Conservation (phyloP, 2,329 filamentous ascomycete species). For the Monosporascus ibericus region DNA sequence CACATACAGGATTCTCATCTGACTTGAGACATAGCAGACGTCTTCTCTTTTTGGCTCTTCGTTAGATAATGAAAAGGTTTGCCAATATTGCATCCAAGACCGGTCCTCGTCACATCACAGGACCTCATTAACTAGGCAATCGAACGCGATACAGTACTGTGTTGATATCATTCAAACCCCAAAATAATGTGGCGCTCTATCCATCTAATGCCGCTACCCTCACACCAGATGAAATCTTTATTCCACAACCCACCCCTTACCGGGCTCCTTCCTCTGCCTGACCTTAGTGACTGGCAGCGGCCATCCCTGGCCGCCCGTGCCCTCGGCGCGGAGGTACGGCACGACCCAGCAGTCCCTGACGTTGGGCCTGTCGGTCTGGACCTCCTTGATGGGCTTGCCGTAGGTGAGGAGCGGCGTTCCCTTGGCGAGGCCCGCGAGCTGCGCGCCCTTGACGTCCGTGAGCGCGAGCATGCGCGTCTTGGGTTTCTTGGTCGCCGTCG, state of each 20-base stretch:
- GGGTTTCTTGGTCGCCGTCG: conserved; percentile 44
- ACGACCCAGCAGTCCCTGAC: conserved; percentile 77
- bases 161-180: too few relatives aligned
- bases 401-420: conserved; percentile 79
- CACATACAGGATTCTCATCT: too few relatives aligned
- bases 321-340: conserved; percentile 67
- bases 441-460: conserved; percentile 68
- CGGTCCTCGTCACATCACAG: too few relatives aligned
- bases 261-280: conserved; percentile 66
- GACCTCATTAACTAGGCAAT: too few relatives aligned
- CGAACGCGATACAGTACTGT: too few relatives aligned
- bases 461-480: conserved; percentile 86
- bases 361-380: conserved; percentile 41
- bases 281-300: conserved; percentile 81
- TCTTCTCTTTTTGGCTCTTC: too few relatives aligned
- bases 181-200: too few relatives aligned
- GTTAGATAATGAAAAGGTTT: too few relatives aligned
- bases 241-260: conserved; percentile 69
- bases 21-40: too few relatives aligned
- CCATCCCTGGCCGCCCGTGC: conserved; percentile 66
- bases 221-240: conserved; percentile 17
- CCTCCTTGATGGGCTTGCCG: conserved; percentile 87
- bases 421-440: conserved; percentile 73
- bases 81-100: too few relatives aligned
- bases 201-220: too few relatives aligned